These are phyloP conservation scores for Pseudogymnoascus sp. DNA, from an alignment of 2,329 filamentous ascomycete species.

Conservation along the genomic window DNA sequence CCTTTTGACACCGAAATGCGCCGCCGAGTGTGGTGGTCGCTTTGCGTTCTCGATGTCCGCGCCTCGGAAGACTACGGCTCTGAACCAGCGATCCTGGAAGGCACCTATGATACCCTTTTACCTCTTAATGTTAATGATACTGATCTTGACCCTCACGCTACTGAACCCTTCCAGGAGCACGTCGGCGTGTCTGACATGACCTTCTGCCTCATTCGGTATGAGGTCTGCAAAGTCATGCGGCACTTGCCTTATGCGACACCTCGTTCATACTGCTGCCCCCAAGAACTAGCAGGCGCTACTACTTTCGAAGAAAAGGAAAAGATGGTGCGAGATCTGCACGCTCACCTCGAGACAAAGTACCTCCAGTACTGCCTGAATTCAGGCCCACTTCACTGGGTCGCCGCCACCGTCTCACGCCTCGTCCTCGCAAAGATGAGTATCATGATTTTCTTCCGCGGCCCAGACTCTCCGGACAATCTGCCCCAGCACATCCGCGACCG, in stretches of 20 bases:
- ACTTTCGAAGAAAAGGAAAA: constrained; percentile 26
- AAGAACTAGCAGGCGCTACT: constrained; percentile 8
- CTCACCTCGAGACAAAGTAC: constrained; percentile 26
- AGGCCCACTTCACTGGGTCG: constrained; percentile 43
- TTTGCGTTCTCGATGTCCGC: constrained; percentile 51
- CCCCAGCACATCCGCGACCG: constrained; percentile 30
- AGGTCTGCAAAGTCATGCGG: constrained; percentile 24
- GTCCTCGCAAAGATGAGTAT: constrained; percentile 33
- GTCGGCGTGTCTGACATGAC: constrained; percentile 32
- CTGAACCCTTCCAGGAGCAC: constrained; percentile 18
- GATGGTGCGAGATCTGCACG: constrained; percentile 25
- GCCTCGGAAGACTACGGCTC: constrained; percentile 56
- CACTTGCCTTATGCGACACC: constrained; percentile 14
- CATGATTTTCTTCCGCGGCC: constrained; percentile 27
- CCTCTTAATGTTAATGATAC: constrained; percentile 42
- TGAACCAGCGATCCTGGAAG: constrained; percentile 49
- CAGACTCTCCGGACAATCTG: constrained; percentile 23
- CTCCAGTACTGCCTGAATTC: constrained; percentile 30
- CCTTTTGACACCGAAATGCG: constrained; percentile 55
- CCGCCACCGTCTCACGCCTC: constrained; percentile 34
- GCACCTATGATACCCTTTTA: constrained; percentile 50
- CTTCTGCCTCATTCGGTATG: constrained; percentile 30
- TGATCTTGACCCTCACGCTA: constrained; percentile 34
- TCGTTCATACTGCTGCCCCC: constrained; percentile 12
- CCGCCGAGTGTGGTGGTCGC: constrained; percentile 51